Percentiles rank a stretch among this genome's conserved stretches.
phyloP scores from a whole-genome alignment of 116 monocot genomes.

The Dioscorea cayenensis region DNA sequence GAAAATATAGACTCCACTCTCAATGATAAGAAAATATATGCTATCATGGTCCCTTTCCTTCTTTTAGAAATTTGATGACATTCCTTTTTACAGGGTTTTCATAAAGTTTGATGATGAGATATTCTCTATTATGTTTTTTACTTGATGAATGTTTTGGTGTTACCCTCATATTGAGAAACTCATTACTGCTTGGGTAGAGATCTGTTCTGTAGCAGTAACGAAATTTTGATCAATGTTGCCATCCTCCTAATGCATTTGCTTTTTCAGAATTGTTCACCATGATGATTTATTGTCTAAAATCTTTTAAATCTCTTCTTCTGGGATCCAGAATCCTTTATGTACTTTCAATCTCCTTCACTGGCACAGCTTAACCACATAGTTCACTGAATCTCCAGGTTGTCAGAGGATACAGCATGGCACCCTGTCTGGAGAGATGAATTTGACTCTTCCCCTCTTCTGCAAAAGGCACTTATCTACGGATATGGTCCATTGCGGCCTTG shows the following conservation, averaged over 20 bases:
- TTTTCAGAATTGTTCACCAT: too few species aligned
- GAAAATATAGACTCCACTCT: too few species aligned
- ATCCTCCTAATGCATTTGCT: too few species aligned
- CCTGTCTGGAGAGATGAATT: conserved; percentile 72
- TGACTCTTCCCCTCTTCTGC: conserved; percentile 34
- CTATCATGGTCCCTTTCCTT: background rate
- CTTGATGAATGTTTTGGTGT: background rate
- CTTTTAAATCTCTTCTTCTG: too few species aligned
- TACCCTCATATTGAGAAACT: too few species aligned
- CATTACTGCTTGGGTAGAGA: too few species aligned
- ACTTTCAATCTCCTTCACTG: too few species aligned
- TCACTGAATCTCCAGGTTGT: conserved; percentile 39
- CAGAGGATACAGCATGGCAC: conserved; percentile 93
- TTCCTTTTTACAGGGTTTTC: background rate
- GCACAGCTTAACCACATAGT: background rate
- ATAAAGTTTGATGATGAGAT: background rate
- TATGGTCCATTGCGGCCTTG: conserved; percentile 88
- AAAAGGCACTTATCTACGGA: conserved; percentile 64
- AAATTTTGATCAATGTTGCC: too few species aligned
- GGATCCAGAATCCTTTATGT: too few species aligned
- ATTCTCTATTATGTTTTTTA: background rate
- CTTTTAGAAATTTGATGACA: background rate
- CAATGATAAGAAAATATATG: too few species aligned
- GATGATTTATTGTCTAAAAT: too few species aligned
- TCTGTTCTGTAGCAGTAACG: too few species aligned